Conservation (phyloP, 345 rosid genomes). For the Hirschfeldia incana region DNA sequence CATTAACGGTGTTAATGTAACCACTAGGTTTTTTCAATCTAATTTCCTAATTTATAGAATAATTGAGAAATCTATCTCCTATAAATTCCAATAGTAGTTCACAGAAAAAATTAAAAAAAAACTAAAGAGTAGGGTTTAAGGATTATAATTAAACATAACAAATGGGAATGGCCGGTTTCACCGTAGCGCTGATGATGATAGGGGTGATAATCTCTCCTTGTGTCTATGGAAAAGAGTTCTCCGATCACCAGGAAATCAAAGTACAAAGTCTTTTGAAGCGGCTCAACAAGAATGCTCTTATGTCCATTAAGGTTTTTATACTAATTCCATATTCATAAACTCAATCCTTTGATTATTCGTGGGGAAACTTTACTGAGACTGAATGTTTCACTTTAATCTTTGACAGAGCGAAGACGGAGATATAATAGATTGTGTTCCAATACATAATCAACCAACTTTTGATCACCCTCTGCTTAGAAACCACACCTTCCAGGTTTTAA, state of each 20-base stretch:
- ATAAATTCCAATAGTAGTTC: constrained; percentile 12
- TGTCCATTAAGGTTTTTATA: constrained; percentile 53
- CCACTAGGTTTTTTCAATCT: neutral
- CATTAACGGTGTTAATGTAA: neutral
- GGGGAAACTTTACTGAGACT: neutral
- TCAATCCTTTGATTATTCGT: neutral
- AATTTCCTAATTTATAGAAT: neutral
- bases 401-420: constrained; percentile 40
- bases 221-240: constrained; percentile 8
- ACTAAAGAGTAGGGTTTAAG: neutral
- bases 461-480: constrained; percentile 42
- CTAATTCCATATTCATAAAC: neutral
- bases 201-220: neutral
- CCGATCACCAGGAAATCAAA: constrained; percentile 15
- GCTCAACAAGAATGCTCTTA: constrained; percentile 60
- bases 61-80: constrained; percentile 9
- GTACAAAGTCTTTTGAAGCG: constrained; percentile 53
- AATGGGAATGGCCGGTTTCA: neutral
- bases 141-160: neutral
- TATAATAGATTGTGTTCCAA: constrained; percentile 40
- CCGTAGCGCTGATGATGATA: neutral
- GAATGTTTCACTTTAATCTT: neutral
- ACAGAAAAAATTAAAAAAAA: neutral
- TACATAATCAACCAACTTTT: constrained; percentile 38
- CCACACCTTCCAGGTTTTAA: constrained; percentile 41